Base-by-base conservation (phyloP, 202 grass and related monocot species). In the Setaria italica region DNA sequence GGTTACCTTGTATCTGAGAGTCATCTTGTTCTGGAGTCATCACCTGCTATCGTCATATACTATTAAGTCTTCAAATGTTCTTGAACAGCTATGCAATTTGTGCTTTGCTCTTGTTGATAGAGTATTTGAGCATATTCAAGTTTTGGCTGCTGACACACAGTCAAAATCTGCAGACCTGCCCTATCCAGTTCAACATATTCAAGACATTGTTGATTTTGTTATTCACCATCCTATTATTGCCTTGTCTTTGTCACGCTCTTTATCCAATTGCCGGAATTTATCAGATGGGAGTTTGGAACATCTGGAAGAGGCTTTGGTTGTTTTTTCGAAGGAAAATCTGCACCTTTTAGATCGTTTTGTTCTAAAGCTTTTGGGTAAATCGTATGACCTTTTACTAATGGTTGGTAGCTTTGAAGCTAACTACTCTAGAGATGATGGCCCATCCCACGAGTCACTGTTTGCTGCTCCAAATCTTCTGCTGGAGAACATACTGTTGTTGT, bases 21-120 rank as follows among this genome's bases (percentile, higher is more conserved):
- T 81, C 66, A 70, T 87, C 65, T 90, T 98, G 39, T 98, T 95
- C 90, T 98, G 91, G 92, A 84, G 89, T 51, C 80, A 93, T 89
- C 84, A 81, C 71, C 77, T 87, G 76, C 67, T 90, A 54, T 93
- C 80, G 85, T 84, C 87, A 77, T 89, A 87, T 86, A 79, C 82
- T 77, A 64, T 85, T 48, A 83, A 92, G 39, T 79, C 66, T 89
- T 93, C 87, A 66, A 55, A 89, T 89, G 21, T 67, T 89, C 71
- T 92, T 85, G 86, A 89, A 80, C 80, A 90, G 62, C 51, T 92
- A 69, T 93, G 79, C 48, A 72, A 89, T 68, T 63, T 95, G 39
- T 95, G 87, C 70, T 93, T 83, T 87, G 82, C 83, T 85, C 85
- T 98, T 86, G 59, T 92, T 85, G 91, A 95, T 80, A 84, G 78